A percentile compares a stretch with the other conserved stretches of the same genome.
phyloP scores from a whole-genome alignment of 148 eudicot species.

The Vaccinium corymbosum region DNA sequence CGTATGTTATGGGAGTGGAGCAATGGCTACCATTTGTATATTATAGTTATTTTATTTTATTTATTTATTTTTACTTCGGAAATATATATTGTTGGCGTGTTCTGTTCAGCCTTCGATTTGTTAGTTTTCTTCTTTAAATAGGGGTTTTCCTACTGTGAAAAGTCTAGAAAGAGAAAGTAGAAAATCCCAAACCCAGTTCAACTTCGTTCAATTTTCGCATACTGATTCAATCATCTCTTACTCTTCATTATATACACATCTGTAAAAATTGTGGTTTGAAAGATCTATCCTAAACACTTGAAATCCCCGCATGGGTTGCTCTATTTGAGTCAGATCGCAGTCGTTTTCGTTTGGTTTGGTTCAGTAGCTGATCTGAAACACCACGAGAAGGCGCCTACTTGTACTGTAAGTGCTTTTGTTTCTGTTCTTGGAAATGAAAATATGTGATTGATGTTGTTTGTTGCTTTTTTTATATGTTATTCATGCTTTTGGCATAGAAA shows the following conservation, averaged over 20 bases:
- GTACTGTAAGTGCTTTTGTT: conserved; percentile 19
- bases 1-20: no score
- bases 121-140: not conserved
- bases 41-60: no score
- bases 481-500: conserved; percentile 8
- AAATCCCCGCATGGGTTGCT: conserved; percentile 17
- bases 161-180: not conserved
- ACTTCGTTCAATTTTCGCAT: conserved; percentile 4
- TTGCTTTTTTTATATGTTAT: not conserved
- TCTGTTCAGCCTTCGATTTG: conserved; percentile 11
- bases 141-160: not conserved
- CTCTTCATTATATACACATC: not conserved
- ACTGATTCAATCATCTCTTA: not conserved
- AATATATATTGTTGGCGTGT: conserved; percentile 1
- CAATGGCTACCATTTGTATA: no score
- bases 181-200: not conserved
- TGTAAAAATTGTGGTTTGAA: conserved; percentile 29
- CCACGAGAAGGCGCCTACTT: conserved; percentile 9
- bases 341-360: conserved; percentile 23
- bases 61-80: no score
- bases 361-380: conserved; percentile 19
- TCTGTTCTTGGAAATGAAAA: not conserved
- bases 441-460: not conserved
- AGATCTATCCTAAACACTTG: conserved; percentile 43
- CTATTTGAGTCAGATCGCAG: conserved; percentile 29